phyloP scores from a whole-genome alignment of 371 early-diverging fungal species.

The Mortierella sp. region DNA sequence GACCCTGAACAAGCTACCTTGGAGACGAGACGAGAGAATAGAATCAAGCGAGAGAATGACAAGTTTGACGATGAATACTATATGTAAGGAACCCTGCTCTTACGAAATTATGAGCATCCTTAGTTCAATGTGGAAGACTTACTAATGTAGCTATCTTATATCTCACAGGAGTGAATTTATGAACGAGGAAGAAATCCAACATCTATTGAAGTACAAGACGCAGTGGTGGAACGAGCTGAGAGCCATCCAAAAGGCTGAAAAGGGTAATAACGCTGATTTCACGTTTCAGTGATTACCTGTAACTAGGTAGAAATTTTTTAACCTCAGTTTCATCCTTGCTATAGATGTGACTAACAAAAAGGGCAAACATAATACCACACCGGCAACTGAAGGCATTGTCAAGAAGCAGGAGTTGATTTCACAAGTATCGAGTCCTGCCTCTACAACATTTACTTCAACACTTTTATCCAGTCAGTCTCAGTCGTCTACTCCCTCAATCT shows the following conservation, averaged over 20 bases:
- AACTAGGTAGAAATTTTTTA: background rate
- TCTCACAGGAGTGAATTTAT: slow-evolving; percentile 72
- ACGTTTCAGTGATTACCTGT: no score
- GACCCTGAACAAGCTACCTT: slow-evolving; percentile 80
- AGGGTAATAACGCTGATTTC: slow-evolving; percentile 14
- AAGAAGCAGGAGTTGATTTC: background rate
- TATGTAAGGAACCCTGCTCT: slow-evolving; percentile 62
- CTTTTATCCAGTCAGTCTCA: slow-evolving; percentile 14
- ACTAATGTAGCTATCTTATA: background rate
- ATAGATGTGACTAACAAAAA: slow-evolving; percentile 15
- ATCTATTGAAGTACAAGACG: slow-evolving; percentile 79
- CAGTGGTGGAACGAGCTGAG: slow-evolving; percentile 72
- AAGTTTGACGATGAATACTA: slow-evolving; percentile 95
- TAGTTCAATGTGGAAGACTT: no score
- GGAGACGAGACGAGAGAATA: slow-evolving; percentile 70
- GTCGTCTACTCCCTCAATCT: slow-evolving; percentile 20
- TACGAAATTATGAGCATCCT: background rate
- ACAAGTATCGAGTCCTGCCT: background rate
- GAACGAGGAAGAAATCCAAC: slow-evolving; percentile 79
- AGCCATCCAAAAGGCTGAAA: slow-evolving; percentile 63
- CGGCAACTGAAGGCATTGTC: background rate
- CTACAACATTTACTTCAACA: slow-evolving; percentile 31
- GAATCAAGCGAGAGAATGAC: slow-evolving; percentile 77
- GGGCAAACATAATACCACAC: background rate
- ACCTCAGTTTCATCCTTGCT: background rate